Percentiles rank a stretch among this genome's conserved stretches.
Evolutionary conservation across 192 early-diverging fungal species (phyloP).

Genomic region (Phycomyces blakesleeanus): DNA sequence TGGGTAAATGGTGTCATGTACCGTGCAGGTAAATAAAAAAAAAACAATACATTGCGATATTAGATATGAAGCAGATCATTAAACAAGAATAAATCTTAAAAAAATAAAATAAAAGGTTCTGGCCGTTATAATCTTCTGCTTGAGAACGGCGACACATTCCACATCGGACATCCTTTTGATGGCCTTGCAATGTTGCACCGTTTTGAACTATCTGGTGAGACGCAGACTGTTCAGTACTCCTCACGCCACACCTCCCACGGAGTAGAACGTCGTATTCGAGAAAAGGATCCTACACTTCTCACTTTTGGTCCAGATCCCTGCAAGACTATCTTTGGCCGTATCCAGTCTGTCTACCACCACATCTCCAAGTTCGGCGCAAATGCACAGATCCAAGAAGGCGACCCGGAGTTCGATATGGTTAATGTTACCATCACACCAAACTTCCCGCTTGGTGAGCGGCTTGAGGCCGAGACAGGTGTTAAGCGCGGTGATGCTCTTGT

Average conservation of each 20-base stretch:
- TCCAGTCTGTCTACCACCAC: constrained; percentile 32
- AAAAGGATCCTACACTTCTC: constrained; percentile 31
- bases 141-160: constrained; percentile 33
- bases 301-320: constrained; percentile 40
- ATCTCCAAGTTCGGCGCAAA: constrained; percentile 24
- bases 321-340: constrained; percentile 33
- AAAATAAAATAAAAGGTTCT: constrained; percentile 16
- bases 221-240: constrained; percentile 21
- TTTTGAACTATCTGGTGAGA: constrained; percentile 25
- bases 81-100: not conserved
- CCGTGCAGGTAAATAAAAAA: constrained; percentile 21
- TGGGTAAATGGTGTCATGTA: constrained; percentile 37
- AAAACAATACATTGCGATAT: not conserved
- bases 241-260: constrained; percentile 36
- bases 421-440: constrained; percentile 40
- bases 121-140: constrained; percentile 31
- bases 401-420: constrained; percentile 39
- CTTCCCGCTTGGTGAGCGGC: constrained; percentile 27
- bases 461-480: constrained; percentile 26
- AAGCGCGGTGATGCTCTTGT: constrained; percentile 26
- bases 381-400: constrained; percentile 17
- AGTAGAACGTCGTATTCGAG: constrained; percentile 26
- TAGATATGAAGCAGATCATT: not conserved
- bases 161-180: constrained; percentile 38
- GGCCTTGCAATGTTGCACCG: constrained; percentile 36